Evolutionary conservation across 495 filamentous ascomycete genomes (phyloP).

Genomic region (Penicillium atrosanguineum): DNA sequence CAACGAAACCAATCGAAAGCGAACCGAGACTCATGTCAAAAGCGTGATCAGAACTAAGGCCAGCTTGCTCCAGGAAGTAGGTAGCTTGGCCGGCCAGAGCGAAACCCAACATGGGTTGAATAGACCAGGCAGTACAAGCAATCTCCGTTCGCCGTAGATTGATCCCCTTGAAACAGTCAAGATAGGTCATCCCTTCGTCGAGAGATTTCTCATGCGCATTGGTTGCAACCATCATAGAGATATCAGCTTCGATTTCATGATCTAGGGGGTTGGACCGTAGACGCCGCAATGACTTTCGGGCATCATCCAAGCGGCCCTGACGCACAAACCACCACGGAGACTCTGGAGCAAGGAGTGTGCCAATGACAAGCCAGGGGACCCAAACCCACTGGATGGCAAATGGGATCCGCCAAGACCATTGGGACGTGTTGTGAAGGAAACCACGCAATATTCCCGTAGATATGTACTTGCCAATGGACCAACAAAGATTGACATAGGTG

Average conservation of each 20-base stretch:
- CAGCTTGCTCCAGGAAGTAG: too few relatives aligned
- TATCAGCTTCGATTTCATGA: slow-evolving; percentile 65
- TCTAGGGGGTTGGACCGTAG: too few relatives aligned
- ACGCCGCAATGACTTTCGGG: slow-evolving; percentile 61
- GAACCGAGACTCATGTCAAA: too few relatives aligned
- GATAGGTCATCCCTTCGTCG: slow-evolving; percentile 58
- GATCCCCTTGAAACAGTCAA: slow-evolving; percentile 70
- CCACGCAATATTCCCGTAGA: slow-evolving; percentile 45
- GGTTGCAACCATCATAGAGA: slow-evolving; percentile 80
- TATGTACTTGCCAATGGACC: slow-evolving; percentile 72
- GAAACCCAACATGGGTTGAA: too few relatives aligned
- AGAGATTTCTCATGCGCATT: slow-evolving; percentile 68
- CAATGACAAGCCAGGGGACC: slow-evolving; percentile 67
- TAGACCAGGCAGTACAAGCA: slow-evolving; percentile 56
- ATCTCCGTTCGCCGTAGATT: slow-evolving; percentile 73
- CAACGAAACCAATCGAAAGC: too few relatives aligned
- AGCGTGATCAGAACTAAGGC: too few relatives aligned
- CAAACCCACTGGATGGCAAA: slow-evolving; percentile 81
- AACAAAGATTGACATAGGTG: slow-evolving; percentile 77
- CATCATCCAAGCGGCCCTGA: slow-evolving; percentile 61
- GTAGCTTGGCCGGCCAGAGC: too few relatives aligned
- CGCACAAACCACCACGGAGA: slow-evolving; percentile 81
- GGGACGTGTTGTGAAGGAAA: too few relatives aligned
- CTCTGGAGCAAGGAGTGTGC: slow-evolving; percentile 69
- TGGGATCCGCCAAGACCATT: slow-evolving; percentile 65